Conservation (phyloP, 805 yeast species). For the Cyberlindnera euphorbiiphila region DNA sequence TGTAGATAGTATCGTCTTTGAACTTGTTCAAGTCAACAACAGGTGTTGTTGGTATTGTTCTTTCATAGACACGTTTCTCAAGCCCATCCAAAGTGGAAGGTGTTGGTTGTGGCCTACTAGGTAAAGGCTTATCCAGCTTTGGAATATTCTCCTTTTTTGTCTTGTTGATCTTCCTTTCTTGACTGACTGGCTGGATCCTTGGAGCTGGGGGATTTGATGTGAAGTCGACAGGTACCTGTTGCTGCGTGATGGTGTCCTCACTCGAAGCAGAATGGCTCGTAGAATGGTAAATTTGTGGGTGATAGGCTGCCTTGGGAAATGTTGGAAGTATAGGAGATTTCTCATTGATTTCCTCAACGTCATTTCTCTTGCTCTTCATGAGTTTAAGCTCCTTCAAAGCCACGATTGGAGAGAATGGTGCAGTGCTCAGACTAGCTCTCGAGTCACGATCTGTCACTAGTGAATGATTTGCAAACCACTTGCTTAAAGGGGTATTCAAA, state of each 20-base stretch:
- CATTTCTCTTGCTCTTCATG: slow-evolving; percentile 11
- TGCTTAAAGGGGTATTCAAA: slow-evolving; percentile 26
- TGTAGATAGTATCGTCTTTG: slow-evolving; percentile 15
- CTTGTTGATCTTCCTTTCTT: neutral
- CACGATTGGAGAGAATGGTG: slow-evolving; percentile 24
- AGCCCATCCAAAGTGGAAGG: slow-evolving; percentile 17
- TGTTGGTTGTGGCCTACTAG: slow-evolving; percentile 13
- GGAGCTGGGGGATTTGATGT: slow-evolving; percentile 11
- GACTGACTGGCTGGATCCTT: slow-evolving; percentile 15
- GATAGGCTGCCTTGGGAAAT: slow-evolving; percentile 21
- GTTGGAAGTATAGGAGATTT: slow-evolving; percentile 23
- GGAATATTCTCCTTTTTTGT: no score
- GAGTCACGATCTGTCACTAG: slow-evolving; percentile 6
- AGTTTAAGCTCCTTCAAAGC: slow-evolving; percentile 26
- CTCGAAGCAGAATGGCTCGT: slow-evolving; percentile 6
- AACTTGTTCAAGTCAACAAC: slow-evolving; percentile 10
- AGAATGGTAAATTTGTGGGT: slow-evolving; percentile 8
- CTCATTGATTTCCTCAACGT: slow-evolving; percentile 10
- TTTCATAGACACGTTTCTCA: slow-evolving; percentile 18
- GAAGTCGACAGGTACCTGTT: slow-evolving; percentile 12
- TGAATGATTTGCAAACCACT: slow-evolving; percentile 26
- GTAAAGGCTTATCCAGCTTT: slow-evolving; percentile 28
- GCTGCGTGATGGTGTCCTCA: slow-evolving; percentile 11
- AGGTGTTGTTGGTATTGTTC: slow-evolving; percentile 23
- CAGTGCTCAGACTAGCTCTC: slow-evolving; percentile 23